Evolutionary conservation across 1,284 basidiomycete genomes (phyloP).

Genomic region (Boletus hoseneyae): DNA sequence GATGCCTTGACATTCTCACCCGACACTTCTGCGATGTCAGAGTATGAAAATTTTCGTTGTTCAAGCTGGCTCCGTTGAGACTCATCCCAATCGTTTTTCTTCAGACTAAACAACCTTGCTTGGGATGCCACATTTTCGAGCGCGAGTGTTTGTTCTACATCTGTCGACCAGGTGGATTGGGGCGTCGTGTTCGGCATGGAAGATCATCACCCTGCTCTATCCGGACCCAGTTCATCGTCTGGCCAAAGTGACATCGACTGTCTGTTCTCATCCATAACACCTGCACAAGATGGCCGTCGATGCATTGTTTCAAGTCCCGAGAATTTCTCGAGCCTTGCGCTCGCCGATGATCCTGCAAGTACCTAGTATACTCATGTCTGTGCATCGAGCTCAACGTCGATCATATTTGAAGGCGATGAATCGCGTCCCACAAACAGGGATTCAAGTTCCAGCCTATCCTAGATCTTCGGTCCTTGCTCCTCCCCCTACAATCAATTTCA

Average conservation of each 20-base stretch:
- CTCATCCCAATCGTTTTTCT: neutral
- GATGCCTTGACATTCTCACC: neutral
- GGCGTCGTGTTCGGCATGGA: neutral
- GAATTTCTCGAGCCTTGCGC: neutral
- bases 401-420: conserved; percentile 1
- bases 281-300: too few species aligned
- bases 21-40: neutral
- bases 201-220: neutral
- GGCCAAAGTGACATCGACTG: too few species aligned
- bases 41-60: neutral
- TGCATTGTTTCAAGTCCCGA: neutral
- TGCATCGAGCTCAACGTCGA: neutral
- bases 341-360: conserved; percentile 5
- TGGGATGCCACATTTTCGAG: neutral
- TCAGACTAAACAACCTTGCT: neutral
- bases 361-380: neutral
- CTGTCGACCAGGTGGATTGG: neutral
- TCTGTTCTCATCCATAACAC: neutral
- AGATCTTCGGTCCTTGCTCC: neutral
- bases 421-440: neutral
- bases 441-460: neutral
- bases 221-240: neutral
- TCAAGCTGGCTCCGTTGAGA: too few species aligned
- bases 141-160: neutral
- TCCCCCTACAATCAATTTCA: too few species aligned